phyloP scores from a whole-genome alignment of 192 early-diverging fungal species.

The Phlyctochytrium arcticum region DNA sequence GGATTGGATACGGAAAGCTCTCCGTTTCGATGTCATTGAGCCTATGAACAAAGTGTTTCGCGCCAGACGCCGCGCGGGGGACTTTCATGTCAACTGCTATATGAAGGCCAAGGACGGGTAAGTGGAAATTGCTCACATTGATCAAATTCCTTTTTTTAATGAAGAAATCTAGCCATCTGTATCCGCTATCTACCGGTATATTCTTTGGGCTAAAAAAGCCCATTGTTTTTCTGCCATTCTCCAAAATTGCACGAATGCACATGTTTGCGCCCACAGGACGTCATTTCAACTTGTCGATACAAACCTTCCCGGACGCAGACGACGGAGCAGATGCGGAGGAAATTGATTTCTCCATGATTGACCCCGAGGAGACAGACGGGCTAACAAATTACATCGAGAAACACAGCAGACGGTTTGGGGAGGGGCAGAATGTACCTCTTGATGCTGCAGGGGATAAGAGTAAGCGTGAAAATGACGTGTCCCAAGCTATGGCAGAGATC shows the following conservation, averaged over 20 bases:
- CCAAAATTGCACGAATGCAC: constrained; percentile 23
- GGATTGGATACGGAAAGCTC: not conserved
- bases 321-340: not conserved
- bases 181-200: constrained; percentile 39
- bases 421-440: not conserved
- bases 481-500: not conserved
- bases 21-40: not conserved
- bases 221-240: constrained; percentile 39
- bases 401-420: constrained; percentile 1
- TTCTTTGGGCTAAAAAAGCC: constrained; percentile 56
- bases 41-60: not conserved
- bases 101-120: constrained; percentile 6
- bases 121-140: not conserved
- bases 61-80: not conserved
- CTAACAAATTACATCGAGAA: not conserved
- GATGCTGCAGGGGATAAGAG: not conserved
- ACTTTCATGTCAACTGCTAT: constrained; percentile 1
- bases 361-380: not conserved
- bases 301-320: not conserved
- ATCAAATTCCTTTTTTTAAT: not conserved
- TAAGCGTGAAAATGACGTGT: not conserved
- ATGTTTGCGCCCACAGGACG: constrained; percentile 6
- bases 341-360: constrained; percentile 7
- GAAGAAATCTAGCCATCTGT: constrained; percentile 21
- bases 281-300: not conserved